Base-by-base conservation (phyloP, 139 green algal species). In the Auxenochlorella pyrenoidosa region DNA sequence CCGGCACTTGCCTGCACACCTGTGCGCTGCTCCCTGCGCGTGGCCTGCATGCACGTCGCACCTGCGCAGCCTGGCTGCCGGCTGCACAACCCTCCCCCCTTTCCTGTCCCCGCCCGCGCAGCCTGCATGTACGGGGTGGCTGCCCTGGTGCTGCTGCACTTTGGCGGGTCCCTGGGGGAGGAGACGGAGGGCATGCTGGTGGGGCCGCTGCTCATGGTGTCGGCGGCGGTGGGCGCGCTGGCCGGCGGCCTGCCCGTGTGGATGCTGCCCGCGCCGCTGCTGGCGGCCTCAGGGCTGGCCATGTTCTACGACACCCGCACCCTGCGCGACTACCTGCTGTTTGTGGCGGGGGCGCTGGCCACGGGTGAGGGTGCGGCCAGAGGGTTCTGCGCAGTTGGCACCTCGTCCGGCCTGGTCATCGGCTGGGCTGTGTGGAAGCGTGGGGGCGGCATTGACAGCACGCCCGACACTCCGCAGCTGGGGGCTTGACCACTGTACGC, bases 221-320 rank as follows among this genome's bases (percentile, higher is more conserved):
- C 59, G 80, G 86, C 90, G 19, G 85, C 84, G 16, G 92, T 93
- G 30, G 93, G 92, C 44, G 84, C 92, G 0, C 75, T 98, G 26
- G 95, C 95, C 0, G 88, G 86, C 22, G 96, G 96, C 70, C 66
- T 98, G 75, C 95, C 96, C 3, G 87, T 97, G 26, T 86, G 81
- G 54, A 93, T 95, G 84, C 92, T 99, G 88, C 95, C 96, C 3
- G 95, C 95, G 8, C 96, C 97, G 21, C 93, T 98, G 87, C 83
- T 96, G 41, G 93, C 92, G 6, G 95, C 94, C 26, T 90, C 92
- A 0, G 98, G 96, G 12, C 87, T 99, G n/a, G 95, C 94, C 16
- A 92, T 98, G 68, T 98, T 95, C 87, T 97, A 96, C 82, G 94
- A 98, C 78, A 94, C 91, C 2, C 40, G 88, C 24, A 83, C 81